Evolutionary conservation across 2,329 filamentous ascomycete species (phyloP).

Genomic region (Aspergillus pseudoterreus): DNA sequence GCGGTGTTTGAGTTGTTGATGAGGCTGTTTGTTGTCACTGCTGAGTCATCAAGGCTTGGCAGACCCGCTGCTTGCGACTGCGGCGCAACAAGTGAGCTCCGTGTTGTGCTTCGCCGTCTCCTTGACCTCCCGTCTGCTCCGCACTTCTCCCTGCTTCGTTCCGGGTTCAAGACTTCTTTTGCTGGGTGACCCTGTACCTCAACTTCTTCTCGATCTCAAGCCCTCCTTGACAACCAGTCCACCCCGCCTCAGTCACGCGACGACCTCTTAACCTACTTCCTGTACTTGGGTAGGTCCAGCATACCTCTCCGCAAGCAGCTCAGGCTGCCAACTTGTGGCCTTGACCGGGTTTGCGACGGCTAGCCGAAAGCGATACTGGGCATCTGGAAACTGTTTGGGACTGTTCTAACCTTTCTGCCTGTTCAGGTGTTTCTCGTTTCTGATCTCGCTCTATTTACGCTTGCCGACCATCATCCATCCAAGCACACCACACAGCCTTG

Average conservation of each 20-base stretch:
- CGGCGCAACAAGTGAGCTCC: conserved; percentile 19
- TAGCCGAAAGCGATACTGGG: no score
- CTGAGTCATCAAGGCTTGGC: conserved; percentile 31
- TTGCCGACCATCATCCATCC: neutral
- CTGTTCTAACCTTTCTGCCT: neutral
- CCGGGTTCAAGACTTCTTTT: conserved; percentile 1
- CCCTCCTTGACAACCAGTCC: no score
- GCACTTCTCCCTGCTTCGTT: conserved; percentile 8
- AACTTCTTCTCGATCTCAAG: neutral
- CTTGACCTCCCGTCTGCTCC: conserved; percentile 12
- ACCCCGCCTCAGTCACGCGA: no score
- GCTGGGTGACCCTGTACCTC: neutral
- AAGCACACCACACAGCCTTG: neutral
- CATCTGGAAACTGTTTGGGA: neutral
- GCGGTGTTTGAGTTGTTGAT: neutral
- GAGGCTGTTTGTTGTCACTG: neutral
- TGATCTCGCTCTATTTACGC: neutral
- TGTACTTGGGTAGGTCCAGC: neutral
- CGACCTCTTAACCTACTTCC: neutral
- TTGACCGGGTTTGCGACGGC: no score
- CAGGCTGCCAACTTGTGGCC: neutral
- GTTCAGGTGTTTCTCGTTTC: neutral
- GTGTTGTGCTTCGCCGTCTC: conserved; percentile 15
- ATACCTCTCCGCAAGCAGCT: conserved; percentile 1
- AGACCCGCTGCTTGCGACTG: conserved; percentile 32